Evolutionary conservation across 202 grass and related monocot species (phyloP), one percentile per base, ranked within the genome.

Genomic region (Zizania palustris): DNA sequence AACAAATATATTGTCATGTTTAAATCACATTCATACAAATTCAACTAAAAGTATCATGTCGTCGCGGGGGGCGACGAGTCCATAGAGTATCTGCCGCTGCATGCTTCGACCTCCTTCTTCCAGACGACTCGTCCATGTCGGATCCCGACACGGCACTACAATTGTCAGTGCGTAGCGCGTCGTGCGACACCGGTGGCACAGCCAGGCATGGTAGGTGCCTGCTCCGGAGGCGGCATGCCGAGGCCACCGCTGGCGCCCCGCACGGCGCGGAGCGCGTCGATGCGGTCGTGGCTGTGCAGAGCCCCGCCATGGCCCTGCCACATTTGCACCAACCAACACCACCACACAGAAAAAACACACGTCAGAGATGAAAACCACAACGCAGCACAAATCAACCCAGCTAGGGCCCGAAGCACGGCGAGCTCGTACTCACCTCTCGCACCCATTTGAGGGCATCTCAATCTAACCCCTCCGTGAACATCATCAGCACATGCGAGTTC

Each of bases 391-490:
- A 19, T 61, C 16, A 56, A 74, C 70, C 3, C 68, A 55, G 78
- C 28, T 58, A 63, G 69, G 71, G 45, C 36, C 50, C 43, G 76
- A 16, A 49, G 56, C 21, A 61, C 41, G 40, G 73, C 58, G 44
- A 82, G 76, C 0, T 59, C 67, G 51, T 9, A 51, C 83, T 80
- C 36, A 90, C 96, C 89, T 96, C 80, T 4, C 83, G 91, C 85
- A 99, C 91, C 96, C 96, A 99, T 76, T 91, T 85, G 73, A 99
- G 81, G 16, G 89, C 88, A 39, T 89, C 74, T 15, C 85, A 75
- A 83, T 95, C 96, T 73, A 95, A 65, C 16, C 96, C 96, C 81
- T 99, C 96, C 15, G 92, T 92, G 81, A 99, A 99, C 96, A 99
- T 98, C 46, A 69, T 43, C 63, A 74, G 60, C 67, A 67, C 80